Base-by-base conservation (phyloP, 179 eudicot genomes). In the Patellifolia procumbens region DNA sequence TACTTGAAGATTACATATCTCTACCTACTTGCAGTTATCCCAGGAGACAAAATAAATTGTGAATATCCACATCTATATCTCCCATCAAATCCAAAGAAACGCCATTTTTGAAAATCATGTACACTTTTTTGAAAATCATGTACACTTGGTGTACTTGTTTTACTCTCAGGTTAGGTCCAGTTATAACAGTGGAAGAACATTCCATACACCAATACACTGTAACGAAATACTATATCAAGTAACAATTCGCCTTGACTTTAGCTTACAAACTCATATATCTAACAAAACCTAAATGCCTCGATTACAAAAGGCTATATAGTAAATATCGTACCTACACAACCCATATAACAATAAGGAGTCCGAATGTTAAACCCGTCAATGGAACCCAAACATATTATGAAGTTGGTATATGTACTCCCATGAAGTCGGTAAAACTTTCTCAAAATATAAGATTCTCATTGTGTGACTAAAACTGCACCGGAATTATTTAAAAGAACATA, bases 21-120 rank as follows among this genome's bases (percentile, higher is more conserved):
- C 66, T 51, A 61, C 32, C 49, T 60, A 31, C n/a, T 31, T 68
- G 3, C 48, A 15, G 48, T 55, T 76, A 35, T 52, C 68, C 52
- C 43, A 42, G 42, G 19, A 72, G 26, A 55, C 37, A 28, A 26
- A 60, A 56, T 5, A 73, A 82, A 89, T 89, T 81, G 45, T n/a
- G 39, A 0, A 53, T 11, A 52, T 53, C n/a, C 7, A 72, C 35
- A 59, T 39, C 26, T 45, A 66, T 52, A 7, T 19, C 22, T 58
- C 7, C 43, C 3, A 48, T 48, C 17, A 48, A 17, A 34, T 49
- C 26, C 76, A 76, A 24, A 45, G 34, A 68, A 43, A 61, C 60
- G 60, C 59, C 32, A 42, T 62, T 51, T 24, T n/a, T 29, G 48
- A 49, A 12, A 53, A 52, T 15, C 35, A 65, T 28, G 67, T 49